A percentile compares a stretch with the other conserved stretches of the same genome.
Evolutionary conservation across 352 stramenopile species (phyloP).

Genomic region (Phytophthora litchii): DNA sequence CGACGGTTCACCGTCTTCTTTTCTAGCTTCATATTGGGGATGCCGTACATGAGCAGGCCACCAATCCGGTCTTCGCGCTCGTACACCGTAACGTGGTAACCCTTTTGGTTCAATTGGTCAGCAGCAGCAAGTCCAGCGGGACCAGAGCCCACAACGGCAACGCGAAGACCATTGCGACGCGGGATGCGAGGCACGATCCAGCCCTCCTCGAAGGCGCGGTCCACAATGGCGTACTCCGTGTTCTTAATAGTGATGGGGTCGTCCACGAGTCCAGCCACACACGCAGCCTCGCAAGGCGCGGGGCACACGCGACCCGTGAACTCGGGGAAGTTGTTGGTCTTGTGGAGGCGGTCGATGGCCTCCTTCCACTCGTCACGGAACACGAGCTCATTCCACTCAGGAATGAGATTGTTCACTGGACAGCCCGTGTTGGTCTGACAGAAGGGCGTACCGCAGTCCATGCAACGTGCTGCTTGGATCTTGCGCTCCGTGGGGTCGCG

Average conservation of each 20-base stretch:
- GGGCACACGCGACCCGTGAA: constrained; percentile 98
- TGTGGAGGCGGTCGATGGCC: constrained; percentile 95
- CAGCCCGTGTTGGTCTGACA: constrained; percentile 98
- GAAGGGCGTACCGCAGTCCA: constrained; percentile 99
- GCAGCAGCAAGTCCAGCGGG: constrained; percentile 92
- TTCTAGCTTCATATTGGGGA: constrained; percentile 99
- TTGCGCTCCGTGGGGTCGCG: constrained; percentile 91
- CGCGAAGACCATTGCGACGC: constrained; percentile 93
- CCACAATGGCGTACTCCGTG: constrained; percentile 99
- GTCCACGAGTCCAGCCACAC: constrained; percentile 96
- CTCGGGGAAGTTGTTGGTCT: constrained; percentile 99
- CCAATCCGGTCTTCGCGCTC: constrained; percentile 96
- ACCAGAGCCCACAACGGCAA: constrained; percentile 96
- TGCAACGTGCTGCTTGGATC: constrained; percentile 96
- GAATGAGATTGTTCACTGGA: constrained; percentile 98
- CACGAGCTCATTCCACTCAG: constrained; percentile 98
- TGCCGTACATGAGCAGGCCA: constrained; percentile 98
- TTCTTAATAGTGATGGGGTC: constrained; percentile 98
- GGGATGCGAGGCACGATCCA: constrained; percentile 95
- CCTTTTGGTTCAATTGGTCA: constrained; percentile 98
- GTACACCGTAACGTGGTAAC: constrained; percentile 97
- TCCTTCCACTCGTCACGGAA: constrained; percentile 97
- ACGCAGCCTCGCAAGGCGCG: constrained; percentile 96
- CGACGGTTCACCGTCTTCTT: constrained; percentile 97
- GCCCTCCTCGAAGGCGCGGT: constrained; percentile 95